Evolutionary conservation across 305 asterid genomes (phyloP).

Genomic region (Solanum hybrid): DNA sequence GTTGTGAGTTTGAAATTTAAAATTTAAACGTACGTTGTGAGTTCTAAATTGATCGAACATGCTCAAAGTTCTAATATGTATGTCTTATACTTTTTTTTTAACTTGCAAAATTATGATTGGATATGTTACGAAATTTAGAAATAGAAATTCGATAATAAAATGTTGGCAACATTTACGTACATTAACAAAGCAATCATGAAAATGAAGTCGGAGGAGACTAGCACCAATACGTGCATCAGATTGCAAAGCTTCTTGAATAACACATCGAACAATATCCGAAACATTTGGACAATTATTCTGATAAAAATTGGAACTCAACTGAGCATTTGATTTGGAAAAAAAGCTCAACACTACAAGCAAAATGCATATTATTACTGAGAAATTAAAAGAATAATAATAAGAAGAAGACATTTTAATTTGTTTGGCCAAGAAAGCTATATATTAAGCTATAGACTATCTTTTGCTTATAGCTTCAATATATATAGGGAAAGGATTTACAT

Average conservation of each 20-base stretch:
- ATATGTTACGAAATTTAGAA: background rate
- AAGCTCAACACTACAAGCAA: background rate
- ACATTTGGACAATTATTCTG: slow-evolving; percentile 42
- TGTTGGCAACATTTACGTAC: background rate
- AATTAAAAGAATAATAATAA: slow-evolving; percentile 3
- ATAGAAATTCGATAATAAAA: background rate
- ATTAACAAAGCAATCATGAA: slow-evolving; percentile 56
- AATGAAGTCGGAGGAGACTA: slow-evolving; percentile 49
- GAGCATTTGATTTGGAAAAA: slow-evolving; percentile 23
- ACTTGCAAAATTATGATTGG: background rate
- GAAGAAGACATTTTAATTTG: slow-evolving; percentile 1
- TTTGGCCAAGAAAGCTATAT: background rate
- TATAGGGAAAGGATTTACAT: background rate
- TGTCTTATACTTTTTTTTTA: background rate
- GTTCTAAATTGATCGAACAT: background rate
- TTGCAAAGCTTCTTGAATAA: slow-evolving; percentile 34
- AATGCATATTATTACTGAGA: slow-evolving; percentile 5
- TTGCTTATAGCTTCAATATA: background rate
- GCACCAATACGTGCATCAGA: slow-evolving; percentile 59
- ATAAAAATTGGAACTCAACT: slow-evolving; percentile 35
- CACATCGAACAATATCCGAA: slow-evolving; percentile 28
- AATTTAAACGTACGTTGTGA: background rate
- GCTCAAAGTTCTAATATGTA: background rate
- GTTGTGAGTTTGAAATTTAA: background rate
- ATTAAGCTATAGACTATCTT: background rate